phyloP scores from a whole-genome alignment of 805 yeast species.

The Candida ovalis region DNA sequence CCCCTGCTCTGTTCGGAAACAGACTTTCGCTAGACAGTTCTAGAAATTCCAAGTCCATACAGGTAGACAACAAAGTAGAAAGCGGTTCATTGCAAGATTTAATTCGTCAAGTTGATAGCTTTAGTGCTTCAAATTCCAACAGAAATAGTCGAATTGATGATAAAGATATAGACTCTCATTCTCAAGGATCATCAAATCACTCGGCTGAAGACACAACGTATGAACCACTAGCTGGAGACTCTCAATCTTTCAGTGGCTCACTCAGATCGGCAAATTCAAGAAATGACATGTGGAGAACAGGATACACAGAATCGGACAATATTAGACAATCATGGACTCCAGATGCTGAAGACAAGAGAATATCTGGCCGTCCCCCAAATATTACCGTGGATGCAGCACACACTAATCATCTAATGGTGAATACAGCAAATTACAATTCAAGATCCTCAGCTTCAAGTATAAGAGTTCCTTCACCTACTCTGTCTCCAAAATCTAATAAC shows the following conservation, averaged over 20 bases:
- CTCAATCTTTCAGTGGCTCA: neutral
- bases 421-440: neutral
- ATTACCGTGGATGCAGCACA: neutral
- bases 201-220: no score
- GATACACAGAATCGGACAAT: neutral
- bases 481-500: neutral
- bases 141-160: neutral
- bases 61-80: neutral
- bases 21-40: neutral
- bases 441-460: neutral
- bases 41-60: neutral
- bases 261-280: neutral
- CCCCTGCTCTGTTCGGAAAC: neutral
- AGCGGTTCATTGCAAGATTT: neutral
- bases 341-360: neutral
- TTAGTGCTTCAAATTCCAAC: neutral
- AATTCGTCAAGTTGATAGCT: neutral
- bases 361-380: neutral
- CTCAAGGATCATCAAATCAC: slow-evolving; percentile 1
- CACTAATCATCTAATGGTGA: neutral
- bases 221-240: slow-evolving; percentile 1
- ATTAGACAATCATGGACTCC: neutral
- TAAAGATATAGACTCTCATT: no score
- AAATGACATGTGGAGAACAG: neutral
- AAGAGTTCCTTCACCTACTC: neutral